Evolutionary conservation across 495 filamentous ascomycete genomes (phyloP), one percentile per base, ranked within the genome.

Genomic region (Tuber umbilicatum): DNA sequence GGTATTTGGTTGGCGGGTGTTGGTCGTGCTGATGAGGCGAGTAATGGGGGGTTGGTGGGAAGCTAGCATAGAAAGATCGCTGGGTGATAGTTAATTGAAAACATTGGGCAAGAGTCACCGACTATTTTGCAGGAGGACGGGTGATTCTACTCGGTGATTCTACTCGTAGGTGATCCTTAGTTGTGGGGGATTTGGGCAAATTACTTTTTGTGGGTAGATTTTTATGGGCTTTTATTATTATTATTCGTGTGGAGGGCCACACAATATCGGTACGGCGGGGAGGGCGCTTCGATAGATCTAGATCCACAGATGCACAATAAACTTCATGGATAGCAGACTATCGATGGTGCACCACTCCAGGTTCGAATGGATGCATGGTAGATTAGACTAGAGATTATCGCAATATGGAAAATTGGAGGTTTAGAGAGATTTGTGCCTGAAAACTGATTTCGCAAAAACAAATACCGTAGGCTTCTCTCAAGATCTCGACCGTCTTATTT

Each of bases 51-150:
- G 35, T 70, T 21, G 72, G 40, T 16, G 40, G 42, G 42, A 31
- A 41, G 47, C 42, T 21, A 14, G 39, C 35, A 10, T 73, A 38
- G 71, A 60, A 38, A 41, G 68, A 68, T 42, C 67, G 72, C 40
- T 70, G 45, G 68, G 37, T 70, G 45, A 39, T 1, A 31, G 75
- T 76, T 73, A 47, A 67, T 37, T 76, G 38, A 40, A 68, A 41
- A 47, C 40, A 37, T 10, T 76, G 47, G 31, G 68, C 37, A 55
- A 50, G 71, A 60, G 42, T 19, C 3, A 64, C 55, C 5, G 14
- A 27, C 27, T 64, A 1, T 35, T 14, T 64, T 64, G 4, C 9
- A n/a, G n/a, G 14, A 9, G 14, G 27, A 35, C 5, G 27, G 55
- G 27, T 35, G 55, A 64, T 64, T 64, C 31, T 64, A n/a, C n/a